These are phyloP conservation scores for Heterococcus sp. DNA, from an alignment of 108 stramenopile species.

Conservation along the genomic window DNA sequence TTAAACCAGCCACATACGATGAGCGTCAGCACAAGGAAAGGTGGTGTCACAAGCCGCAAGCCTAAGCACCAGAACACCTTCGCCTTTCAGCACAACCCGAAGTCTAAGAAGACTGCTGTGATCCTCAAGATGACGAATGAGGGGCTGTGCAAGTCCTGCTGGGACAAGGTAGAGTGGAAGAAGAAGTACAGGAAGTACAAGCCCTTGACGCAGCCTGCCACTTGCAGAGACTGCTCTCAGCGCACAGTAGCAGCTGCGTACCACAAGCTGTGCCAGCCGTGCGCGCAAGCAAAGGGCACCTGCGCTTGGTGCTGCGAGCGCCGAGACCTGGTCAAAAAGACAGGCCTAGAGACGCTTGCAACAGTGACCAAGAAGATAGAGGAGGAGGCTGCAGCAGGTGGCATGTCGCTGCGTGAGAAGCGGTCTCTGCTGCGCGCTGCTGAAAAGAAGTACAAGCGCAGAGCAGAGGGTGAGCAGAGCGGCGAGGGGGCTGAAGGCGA, in stretches of 20 bases:
- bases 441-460: too few species aligned
- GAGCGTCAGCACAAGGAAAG: constrained; percentile 1
- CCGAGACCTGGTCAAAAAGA: background rate
- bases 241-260: constrained; percentile 49
- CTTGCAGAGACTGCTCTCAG: constrained; percentile 48
- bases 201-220: constrained; percentile 50
- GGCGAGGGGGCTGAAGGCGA: too few species aligned
- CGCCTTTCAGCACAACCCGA: constrained; percentile 89
- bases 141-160: constrained; percentile 81
- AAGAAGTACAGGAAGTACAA: constrained; percentile 56
- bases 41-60: constrained; percentile 38
- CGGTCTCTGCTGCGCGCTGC: background rate
- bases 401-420: background rate
- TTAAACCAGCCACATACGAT: background rate
- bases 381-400: background rate
- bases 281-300: constrained; percentile 22
- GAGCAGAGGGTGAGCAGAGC: too few species aligned
- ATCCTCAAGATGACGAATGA: constrained; percentile 75
- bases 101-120: constrained; percentile 81
- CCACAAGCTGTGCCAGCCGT: constrained; percentile 46
- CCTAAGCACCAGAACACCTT: constrained; percentile 87
- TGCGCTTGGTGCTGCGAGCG: constrained; percentile 38
- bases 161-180: constrained; percentile 74
- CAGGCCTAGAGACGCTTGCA: background rate
- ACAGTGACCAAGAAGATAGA: background rate